Evolutionary conservation across 1,139 yeast genomes (phyloP), one percentile per base, ranked within the genome.

Genomic region (Yamadazyma blattariae): DNA sequence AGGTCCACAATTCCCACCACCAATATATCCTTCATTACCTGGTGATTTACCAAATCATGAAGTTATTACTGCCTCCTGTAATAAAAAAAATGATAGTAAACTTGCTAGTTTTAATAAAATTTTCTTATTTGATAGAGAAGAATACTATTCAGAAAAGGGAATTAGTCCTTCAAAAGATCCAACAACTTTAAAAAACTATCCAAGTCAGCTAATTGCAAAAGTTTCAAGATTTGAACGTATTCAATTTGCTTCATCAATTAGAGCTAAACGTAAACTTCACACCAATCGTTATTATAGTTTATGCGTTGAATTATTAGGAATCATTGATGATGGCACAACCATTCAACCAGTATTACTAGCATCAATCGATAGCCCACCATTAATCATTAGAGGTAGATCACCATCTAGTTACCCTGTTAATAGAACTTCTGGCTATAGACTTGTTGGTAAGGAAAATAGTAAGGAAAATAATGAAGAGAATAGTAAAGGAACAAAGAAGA

Each of bases 211-310:
- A 29, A 71, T 81, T 32, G 69, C 78, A 5, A 72, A 71, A 43
- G 85, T 79, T 10, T 86, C 86, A 1, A 60, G 82, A 32, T 81
- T 78, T 51, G 88, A 81, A 51, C 63, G 89, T 49, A 75, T 81
- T 35, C 89, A 81, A 51, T 81, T 81, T 50, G 71, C 82, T 4
- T 73, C 82, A 7, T 75, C 85, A 1, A 74, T 77, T 28, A 69
- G 80, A 46, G 66, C 75, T 42, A 75, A 76, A 25, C 67, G 74
- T 30, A 67, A 78, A 0, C 50, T 66, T 2, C 61, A 64, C 26
- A 67, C 61, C 35, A 61, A 65, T 21, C 67, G 76, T 44, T 74
- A 71, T 46, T 80, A 77, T 45, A 69, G 73, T 17, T 57, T 81
- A 35, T 64, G 67, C 41, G 80, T 79, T 17, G 79, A 78, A 38